A percentile compares a stretch with the other conserved stretches of the same genome.
Conservation (phyloP, 1,284 basidiomycete genomes). For the Melampsora americana region DNA sequence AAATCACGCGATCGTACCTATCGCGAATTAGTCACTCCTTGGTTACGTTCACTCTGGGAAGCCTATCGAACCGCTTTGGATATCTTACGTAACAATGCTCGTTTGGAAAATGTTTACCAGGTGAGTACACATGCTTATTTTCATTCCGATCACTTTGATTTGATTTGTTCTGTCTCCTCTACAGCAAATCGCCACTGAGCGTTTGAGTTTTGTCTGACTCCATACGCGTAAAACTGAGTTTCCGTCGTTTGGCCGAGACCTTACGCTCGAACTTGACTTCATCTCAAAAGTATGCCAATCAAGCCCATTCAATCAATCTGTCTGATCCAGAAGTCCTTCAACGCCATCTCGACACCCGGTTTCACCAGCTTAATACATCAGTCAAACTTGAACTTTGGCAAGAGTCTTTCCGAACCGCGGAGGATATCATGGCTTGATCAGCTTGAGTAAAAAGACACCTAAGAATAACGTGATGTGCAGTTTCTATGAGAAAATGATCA, state of each 20-base stretch:
- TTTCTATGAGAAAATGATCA: conserved; percentile 97
- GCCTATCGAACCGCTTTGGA: conserved; percentile 94
- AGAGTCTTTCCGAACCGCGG: conserved; percentile 96
- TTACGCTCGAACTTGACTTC: conserved; percentile 91
- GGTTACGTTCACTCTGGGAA: conserved; percentile 98
- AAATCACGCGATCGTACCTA: conserved; percentile 94
- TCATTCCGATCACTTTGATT: conserved; percentile 30
- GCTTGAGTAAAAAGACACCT: conserved; percentile 73
- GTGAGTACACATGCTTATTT: conserved; percentile 57
- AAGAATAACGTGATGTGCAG: conserved; percentile 96
- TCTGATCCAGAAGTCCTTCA: conserved; percentile 93
- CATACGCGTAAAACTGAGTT: conserved; percentile 95
- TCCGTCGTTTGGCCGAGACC: conserved; percentile 93
- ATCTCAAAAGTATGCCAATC: conserved; percentile 91
- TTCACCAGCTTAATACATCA: conserved; percentile 95
- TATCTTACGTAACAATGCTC: conserved; percentile 93
- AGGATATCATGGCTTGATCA: conserved; percentile 94
- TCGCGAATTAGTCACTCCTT: conserved; percentile 89
- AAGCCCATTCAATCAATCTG: conserved; percentile 95
- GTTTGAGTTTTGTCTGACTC: conserved; percentile 90
- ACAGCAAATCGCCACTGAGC: conserved; percentile 94
- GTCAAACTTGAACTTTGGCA: conserved; percentile 99
- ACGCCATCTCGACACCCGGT: conserved; percentile 95
- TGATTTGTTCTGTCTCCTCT: conserved; percentile 22
- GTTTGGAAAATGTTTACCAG: conserved; percentile 92